Evolutionary conservation across 2,329 filamentous ascomycete species (phyloP), one percentile per base, ranked within the genome.

Genomic region (Ophiocordyceps camponoti-saundersi): DNA sequence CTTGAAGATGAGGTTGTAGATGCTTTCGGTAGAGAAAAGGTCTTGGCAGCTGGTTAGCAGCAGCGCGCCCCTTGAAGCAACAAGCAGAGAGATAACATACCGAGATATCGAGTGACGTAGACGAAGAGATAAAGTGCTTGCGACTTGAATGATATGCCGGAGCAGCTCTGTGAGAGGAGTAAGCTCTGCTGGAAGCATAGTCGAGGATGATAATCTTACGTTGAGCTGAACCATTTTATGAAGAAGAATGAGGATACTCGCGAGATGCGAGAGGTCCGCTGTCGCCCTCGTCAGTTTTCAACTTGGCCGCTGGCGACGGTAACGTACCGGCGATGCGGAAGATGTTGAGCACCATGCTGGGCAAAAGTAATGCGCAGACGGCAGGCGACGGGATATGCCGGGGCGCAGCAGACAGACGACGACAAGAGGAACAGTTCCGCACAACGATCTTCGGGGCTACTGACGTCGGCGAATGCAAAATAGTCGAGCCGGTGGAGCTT

Each of bases 81-180:
- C 6, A 12, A 12, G 42, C 3, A 16, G 8, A 7, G 15, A 13
- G 23, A 44, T 6, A 29, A 44, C 56, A 47, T 69, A 86, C 83
- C 83, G 52, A 98, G 77, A 66, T 98, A 98, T 60, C 92, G 79
- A 51, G 89, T 94, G 42, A 93, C 63, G 66, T 98, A 98, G 57
- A 98, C 92, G 42, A 95, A 70, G 55, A 96, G 72, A 67, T 98
- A 98, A 48, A 98, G 76, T 45, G 82, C 86, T 74, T 98, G 92
- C 51, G 90, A 95, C 65, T 98, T 98, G 77, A 98, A 96, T 16
- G 92, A 98, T 66, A 98, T 90, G 57, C 92, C 92, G 41, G 90
- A 82, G 64, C 89, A 95, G 72, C 89, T 95, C 90, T 95, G 58
- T 56, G 50, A 57, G 50, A n/a, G 23, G n/a, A 18, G n/a, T 44